phyloP scores from a whole-genome alignment of 2,329 filamentous ascomycete species.

The Curvularia spicifera region DNA sequence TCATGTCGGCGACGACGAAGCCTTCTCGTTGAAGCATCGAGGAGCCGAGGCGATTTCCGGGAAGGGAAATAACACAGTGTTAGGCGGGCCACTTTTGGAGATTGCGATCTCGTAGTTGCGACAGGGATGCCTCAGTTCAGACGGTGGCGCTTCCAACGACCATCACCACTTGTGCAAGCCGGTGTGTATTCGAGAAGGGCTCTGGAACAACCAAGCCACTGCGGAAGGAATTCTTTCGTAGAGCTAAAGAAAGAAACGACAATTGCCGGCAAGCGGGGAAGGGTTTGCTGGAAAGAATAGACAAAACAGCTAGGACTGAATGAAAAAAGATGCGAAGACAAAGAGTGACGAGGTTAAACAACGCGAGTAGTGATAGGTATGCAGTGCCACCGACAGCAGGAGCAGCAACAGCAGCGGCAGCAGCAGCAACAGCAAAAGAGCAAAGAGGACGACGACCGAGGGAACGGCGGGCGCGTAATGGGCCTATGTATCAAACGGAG shows the following conservation, averaged over 20 bases:
- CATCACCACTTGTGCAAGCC: constrained; percentile 23
- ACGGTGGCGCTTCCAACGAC: constrained; percentile 22
- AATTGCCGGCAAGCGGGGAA: not conserved
- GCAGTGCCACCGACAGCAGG: constrained; percentile 16
- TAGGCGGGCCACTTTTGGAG: constrained; percentile 27
- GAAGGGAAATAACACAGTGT: constrained; percentile 15
- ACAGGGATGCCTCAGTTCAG: constrained; percentile 31
- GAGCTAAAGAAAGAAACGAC: not conserved
- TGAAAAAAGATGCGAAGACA: constrained; percentile 20
- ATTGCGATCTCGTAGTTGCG: constrained; percentile 33
- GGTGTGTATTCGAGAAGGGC: constrained; percentile 7
- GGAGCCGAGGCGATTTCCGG: constrained; percentile 23
- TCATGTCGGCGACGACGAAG: constrained; percentile 42
- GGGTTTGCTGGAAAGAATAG: not conserved
- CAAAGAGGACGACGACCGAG: constrained; percentile 7
- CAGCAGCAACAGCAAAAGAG: constrained; percentile 1
- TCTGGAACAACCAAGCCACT: constrained; percentile 5
- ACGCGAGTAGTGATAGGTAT: constrained; percentile 7
- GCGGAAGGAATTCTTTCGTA: constrained; percentile 7
- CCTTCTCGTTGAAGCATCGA: constrained; percentile 45
- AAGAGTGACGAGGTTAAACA: constrained; percentile 37
- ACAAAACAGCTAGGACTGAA: constrained; percentile 16
- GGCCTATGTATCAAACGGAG: constrained; percentile 18
- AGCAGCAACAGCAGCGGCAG: too few relatives aligned
- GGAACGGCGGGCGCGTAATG: constrained; percentile 7